A percentile compares a stretch with the other conserved stretches of the same genome.
These are phyloP conservation scores for Kazachstania bromeliacearum DNA, from an alignment of 805 yeast species.

Conservation along the genomic window DNA sequence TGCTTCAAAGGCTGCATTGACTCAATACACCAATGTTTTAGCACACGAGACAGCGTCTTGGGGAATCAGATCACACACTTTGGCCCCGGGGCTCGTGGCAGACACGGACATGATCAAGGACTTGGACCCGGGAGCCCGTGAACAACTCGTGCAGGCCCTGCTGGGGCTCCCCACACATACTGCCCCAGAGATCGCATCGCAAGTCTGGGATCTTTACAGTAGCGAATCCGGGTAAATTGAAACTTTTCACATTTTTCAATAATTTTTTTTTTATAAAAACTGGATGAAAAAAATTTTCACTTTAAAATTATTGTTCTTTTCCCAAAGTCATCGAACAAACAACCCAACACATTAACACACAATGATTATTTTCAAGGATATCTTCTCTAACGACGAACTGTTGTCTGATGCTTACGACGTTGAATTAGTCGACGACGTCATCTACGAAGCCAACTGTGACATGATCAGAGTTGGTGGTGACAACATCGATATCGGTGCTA, in stretches of 20 bases:
- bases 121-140: constrained; percentile 4
- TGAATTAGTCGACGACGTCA: constrained; percentile 78
- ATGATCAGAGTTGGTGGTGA: constrained; percentile 85
- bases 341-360: constrained; percentile 3
- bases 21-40: constrained; percentile 19
- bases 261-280: constrained; percentile 1
- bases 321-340: not conserved
- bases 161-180: constrained; percentile 5
- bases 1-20: constrained; percentile 26
- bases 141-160: constrained; percentile 5
- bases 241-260: constrained; percentile 1
- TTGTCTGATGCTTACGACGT: constrained; percentile 95
- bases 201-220: constrained; percentile 9
- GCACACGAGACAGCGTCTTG: constrained; percentile 14
- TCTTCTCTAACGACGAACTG: constrained; percentile 90
- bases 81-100: constrained; percentile 19
- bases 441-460: constrained; percentile 94
- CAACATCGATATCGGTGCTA: constrained; percentile 97
- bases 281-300: not conserved
- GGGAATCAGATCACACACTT: constrained; percentile 11
- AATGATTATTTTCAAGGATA: constrained; percentile 50
- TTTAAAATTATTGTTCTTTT: not conserved
- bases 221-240: not conserved
- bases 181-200: constrained; percentile 10
- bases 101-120: constrained; percentile 24